Evolutionary conservation across 257 asterid genomes (phyloP), one percentile per base, ranked within the genome.

Genomic region (Osmanthus fragrans): DNA sequence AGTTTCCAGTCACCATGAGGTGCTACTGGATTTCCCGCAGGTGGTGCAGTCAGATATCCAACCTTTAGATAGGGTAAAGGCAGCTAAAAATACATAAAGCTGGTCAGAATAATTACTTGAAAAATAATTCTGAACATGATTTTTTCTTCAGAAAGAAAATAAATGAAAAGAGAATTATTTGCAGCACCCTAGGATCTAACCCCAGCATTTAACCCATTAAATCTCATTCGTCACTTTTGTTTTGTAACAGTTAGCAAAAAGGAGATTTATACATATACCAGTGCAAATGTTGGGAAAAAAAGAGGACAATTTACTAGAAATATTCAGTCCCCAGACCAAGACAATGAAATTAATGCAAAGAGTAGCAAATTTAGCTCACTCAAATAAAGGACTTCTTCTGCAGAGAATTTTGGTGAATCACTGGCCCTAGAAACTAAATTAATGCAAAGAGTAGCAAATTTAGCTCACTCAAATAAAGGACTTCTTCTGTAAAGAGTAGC

Each of bases 1-100:
- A 83, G 94, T 76, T 87, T 93, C 99, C 99, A 96, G 76, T 96
- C 98, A 85, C 91, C 84, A 86, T 96, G 99, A 76, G 99, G 98
- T 15, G 98, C 96, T 76, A 96, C 80, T 65, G 93, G 91, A 83
- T 83, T 89, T 82, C 98, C 99, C 18, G 86, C 88, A 60, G 99
- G 97, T 47, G 98, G 99, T 71, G 97, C 97, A 12, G 97, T 89
- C 66, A 96, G 82, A 84, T 92, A 93, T 75, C 99, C 99, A 64
- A 92, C 87, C 92, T 93, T 93, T 40, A 96, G 88, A 82, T 85
- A 92, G 65, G 99, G 99, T 73, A 96, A 88, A 64, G 99, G 99
- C 75, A 96, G 92, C 99, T 96, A 97, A 60, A 80, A 86, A 88
- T 70, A 47, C 37, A 79, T 32, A 78, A 71, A 40, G 54, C 71